Evolutionary conservation across 306 rosid genomes (phyloP), one percentile per base, ranked within the genome.

Genomic region (Acmispon strigosus): DNA sequence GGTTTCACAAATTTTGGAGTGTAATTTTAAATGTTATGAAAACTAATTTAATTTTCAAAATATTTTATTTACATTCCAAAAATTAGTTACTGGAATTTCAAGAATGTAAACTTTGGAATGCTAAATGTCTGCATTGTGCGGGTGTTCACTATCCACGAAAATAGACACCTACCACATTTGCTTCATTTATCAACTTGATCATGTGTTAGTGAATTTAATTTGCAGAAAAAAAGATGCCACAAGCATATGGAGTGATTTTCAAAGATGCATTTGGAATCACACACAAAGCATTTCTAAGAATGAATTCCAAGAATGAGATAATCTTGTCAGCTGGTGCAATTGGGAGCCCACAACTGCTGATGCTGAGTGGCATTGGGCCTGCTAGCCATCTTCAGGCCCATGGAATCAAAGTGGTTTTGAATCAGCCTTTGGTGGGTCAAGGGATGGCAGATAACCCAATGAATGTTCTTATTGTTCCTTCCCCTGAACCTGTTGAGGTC

Each of bases 381-480:
- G 84, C 83, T 10, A 61, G 44, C 5, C 94, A 92, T 80, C 90
- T 92, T n/a, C 6, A 18, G 66, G 83, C 85, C 58, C 96, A 83
- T 45, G 68, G 84, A 4, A 84, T 87, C 63, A 6, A 72, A 56
- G 78, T 87, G 32, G 73, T 87, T n/a, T 22, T 81, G 82, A 74
- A 89, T 62, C 85, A 83, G 17, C 89, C 96, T 1, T 51, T 86
- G 58, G 90, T 92, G 34, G 96, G 94, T 3, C 85, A 85, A 56
- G 90, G 90, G 20, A 81, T 86, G 96, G 90, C 96, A 13, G 96
- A 91, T 78, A 88, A 85, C 20, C 96, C 97, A 64, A 76, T 83
- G 90, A 92, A 89, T 24, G 7, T 56, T 20, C 63, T 87, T 11
- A 29, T 79, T 11, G 80, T 89, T 20, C 96, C 94, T 7, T 89